Conservation (phyloP, 139 green algal genomes). For the Chara braunii region DNA sequence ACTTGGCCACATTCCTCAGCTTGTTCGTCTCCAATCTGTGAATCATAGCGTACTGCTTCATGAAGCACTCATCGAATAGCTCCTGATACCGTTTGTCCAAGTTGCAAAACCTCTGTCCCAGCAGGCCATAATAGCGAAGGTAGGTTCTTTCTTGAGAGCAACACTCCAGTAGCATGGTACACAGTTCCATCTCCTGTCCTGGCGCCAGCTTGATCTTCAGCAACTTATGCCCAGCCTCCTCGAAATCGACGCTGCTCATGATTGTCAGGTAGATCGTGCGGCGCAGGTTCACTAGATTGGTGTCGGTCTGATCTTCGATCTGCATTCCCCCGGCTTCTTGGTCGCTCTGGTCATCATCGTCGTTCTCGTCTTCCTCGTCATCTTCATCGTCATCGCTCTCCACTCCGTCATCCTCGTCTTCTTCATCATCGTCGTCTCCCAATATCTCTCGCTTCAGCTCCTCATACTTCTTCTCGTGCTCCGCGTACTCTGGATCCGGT, state of each 20-base stretch:
- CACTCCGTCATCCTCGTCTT: conserved; percentile 15
- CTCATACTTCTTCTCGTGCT: conserved; percentile 47
- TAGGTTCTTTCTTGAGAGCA: conserved; percentile 84
- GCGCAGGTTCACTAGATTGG: conserved; percentile 90
- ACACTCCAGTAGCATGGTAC: conserved; percentile 95
- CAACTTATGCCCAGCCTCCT: conserved; percentile 99
- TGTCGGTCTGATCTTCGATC: conserved; percentile 59
- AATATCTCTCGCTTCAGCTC: conserved; percentile 77
- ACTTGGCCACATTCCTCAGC: conserved; percentile 93
- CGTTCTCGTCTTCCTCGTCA: conserved; percentile 39
- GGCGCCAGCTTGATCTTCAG: conserved; percentile 81
- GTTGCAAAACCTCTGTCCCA: conserved; percentile 84
- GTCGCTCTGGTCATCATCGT: conserved; percentile 40
- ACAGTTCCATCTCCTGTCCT: conserved; percentile 72
- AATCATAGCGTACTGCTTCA: conserved; percentile 87
- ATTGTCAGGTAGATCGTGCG: conserved; percentile 99
- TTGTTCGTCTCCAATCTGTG: conserved; percentile 99
- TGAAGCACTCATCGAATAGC: conserved; percentile 81
- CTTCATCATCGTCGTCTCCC: conserved; percentile 42
- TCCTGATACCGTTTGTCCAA: conserved; percentile 59
- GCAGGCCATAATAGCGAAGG: conserved; percentile 88
- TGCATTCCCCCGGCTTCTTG: conserved; percentile 45
- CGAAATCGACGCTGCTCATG: conserved; percentile 94
- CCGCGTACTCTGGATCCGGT: conserved; percentile 71
- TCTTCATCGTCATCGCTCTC: conserved; percentile 42